Evolutionary conservation across 2,329 filamentous ascomycete genomes (phyloP), one percentile per base, ranked within the genome.

Genomic region (Phialemoniopsis sp.): DNA sequence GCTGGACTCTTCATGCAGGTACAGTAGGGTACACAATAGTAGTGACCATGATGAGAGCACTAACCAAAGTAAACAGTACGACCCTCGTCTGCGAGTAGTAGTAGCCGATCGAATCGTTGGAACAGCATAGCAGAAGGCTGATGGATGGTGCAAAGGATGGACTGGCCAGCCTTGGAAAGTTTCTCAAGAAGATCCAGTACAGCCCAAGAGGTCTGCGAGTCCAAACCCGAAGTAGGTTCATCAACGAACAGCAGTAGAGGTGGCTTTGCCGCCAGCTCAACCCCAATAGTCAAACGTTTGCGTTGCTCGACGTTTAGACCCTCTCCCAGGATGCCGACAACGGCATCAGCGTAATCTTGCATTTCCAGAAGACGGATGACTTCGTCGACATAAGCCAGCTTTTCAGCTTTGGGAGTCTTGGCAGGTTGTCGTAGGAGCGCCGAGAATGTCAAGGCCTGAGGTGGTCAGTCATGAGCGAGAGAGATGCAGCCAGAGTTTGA

Each of bases 91-190:
- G 33, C 33, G 8, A 34, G 33, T 8, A 34, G 18, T 8, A 34
- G 33, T 15, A 90, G 73, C 42, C 84, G 78, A 51, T 89, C 85
- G 55, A 90, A 95, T 39, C 87, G 83, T 58, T 94, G 87, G 68
- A 95, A 94, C 38, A 95, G 72, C 75, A 93, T 88, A 19, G 88
- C 88, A 14, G 87, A 91, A 14, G 89, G 89, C 59, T 95, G 89
- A 59, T 95, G 89, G 42, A 95, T 95, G 0, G 89, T 95, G 66
- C 88, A 94, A n/a, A 95, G 78, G 62, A 95, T 87, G 78, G 33
- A 34, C 14, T 34, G 33, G 14, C 33, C 33, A 16, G 33, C 33
- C 18, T 34, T 34, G 18, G 33, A 34, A 14, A 34, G 33, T 15
- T 34, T 34, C 13, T 34, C 33, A 8, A 34, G 3, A 8, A 34